Conservation (phyloP, 78 protist species). For the Bigelowiella natans region DNA sequence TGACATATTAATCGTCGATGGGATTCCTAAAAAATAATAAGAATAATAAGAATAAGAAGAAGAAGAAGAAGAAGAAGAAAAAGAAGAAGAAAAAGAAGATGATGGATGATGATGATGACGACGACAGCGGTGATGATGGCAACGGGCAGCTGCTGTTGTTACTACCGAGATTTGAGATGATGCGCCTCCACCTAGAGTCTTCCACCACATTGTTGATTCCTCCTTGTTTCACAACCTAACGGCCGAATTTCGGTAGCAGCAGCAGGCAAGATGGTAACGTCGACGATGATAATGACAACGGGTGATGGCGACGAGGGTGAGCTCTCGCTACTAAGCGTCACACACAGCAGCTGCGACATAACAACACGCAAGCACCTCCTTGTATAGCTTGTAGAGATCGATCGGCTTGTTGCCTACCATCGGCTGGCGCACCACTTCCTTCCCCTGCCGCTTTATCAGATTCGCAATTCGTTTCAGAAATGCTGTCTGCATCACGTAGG, state of each 20-base stretch:
- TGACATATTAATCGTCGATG: neutral
- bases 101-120: too few species aligned
- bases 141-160: too few species aligned
- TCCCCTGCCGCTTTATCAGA: neutral
- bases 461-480: neutral
- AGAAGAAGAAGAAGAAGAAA: too few species aligned
- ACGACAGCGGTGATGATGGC: neutral
- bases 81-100: too few species aligned
- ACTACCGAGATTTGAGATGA: neutral
- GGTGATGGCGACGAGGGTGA: too few species aligned
- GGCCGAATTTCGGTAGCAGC: too few species aligned
- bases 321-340: too few species aligned
- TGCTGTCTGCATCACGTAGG: too few species aligned
- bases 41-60: too few species aligned
- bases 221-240: neutral
- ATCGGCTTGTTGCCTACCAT: neutral
- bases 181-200: neutral
- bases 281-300: too few species aligned
- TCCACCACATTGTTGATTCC: neutral
- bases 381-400: neutral
- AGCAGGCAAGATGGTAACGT: too few species aligned
- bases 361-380: neutral
- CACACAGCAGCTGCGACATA: neutral
- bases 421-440: neutral
- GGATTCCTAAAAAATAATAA: neutral